These are phyloP conservation scores for Pyronema domesticum DNA, from an alignment of 495 filamentous ascomycete genomes.

Conservation along the genomic window DNA sequence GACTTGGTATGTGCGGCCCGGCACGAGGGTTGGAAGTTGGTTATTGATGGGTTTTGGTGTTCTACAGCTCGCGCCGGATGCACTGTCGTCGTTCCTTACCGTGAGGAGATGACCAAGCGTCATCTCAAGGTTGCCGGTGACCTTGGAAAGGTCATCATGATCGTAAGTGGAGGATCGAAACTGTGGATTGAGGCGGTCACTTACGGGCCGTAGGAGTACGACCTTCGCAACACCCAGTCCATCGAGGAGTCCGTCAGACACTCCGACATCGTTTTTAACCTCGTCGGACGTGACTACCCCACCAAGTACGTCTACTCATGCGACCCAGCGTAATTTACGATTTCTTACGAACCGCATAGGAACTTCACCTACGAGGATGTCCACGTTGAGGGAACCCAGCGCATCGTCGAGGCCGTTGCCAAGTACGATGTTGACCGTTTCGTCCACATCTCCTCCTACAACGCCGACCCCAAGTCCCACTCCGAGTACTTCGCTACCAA, in stretches of 20 bases:
- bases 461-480: slow-evolving; percentile 59
- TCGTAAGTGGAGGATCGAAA: slow-evolving; percentile 33
- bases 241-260: slow-evolving; percentile 94
- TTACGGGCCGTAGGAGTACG: slow-evolving; percentile 52
- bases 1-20: slow-evolving; percentile 49
- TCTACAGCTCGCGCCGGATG: slow-evolving; percentile 67
- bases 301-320: slow-evolving; percentile 54
- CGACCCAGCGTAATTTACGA: no score
- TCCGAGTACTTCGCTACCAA: slow-evolving; percentile 85
- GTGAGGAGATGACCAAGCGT: slow-evolving; percentile 94
- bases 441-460: slow-evolving; percentile 93
- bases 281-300: slow-evolving; percentile 80
- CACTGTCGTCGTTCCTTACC: slow-evolving; percentile 80
- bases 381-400: slow-evolving; percentile 82
- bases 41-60: slow-evolving; percentile 24
- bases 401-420: slow-evolving; percentile 86
- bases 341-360: slow-evolving; percentile 29
- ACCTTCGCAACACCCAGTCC: slow-evolving; percentile 83
- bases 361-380: slow-evolving; percentile 90
- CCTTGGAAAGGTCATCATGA: slow-evolving; percentile 71
- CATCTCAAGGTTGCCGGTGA: slow-evolving; percentile 92
- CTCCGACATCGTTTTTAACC: slow-evolving; percentile 92
- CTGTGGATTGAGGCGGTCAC: neutral
- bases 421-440: slow-evolving; percentile 98
- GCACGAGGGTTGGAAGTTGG: slow-evolving; percentile 1